Evolutionary conservation across 1,139 yeast genomes (phyloP).

Genomic region (Diutina neorugosa): DNA sequence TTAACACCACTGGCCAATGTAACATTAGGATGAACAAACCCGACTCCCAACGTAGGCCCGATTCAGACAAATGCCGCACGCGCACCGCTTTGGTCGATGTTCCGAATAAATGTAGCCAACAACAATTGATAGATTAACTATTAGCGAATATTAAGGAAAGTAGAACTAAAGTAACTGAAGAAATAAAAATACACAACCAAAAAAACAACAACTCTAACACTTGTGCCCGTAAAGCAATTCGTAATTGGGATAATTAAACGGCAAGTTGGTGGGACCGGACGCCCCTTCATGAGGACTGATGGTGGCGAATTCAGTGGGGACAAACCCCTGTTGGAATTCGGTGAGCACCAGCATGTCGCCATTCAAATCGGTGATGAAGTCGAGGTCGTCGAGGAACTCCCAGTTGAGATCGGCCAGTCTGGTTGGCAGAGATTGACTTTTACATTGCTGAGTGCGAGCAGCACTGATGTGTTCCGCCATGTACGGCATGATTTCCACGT

Average conservation of each 20-base stretch:
- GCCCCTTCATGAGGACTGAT: neutral
- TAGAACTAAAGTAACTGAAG: neutral
- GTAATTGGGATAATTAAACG: neutral
- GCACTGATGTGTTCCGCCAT: slow-evolving; percentile 9
- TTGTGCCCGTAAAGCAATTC: slow-evolving; percentile 2
- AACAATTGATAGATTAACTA: neutral
- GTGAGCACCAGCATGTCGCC: slow-evolving; percentile 10
- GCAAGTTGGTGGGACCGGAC: neutral
- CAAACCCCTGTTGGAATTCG: slow-evolving; percentile 14
- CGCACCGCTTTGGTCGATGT: neutral
- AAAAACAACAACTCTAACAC: neutral
- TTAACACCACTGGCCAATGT: neutral
- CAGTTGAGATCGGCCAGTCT: slow-evolving; percentile 6
- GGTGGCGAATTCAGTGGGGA: slow-evolving; percentile 6
- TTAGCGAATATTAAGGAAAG: neutral
- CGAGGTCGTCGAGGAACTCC: slow-evolving; percentile 9
- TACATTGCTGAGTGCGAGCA: slow-evolving; percentile 6
- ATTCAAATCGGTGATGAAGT: slow-evolving; percentile 10
- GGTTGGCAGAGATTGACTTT: slow-evolving; percentile 2
- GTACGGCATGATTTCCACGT: slow-evolving; percentile 10
- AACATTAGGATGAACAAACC: neutral
- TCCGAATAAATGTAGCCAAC: too few relatives aligned
- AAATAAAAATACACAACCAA: neutral
- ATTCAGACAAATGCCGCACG: neutral
- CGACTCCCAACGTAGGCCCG: neutral